Evolutionary conservation across 2,329 filamentous ascomycete species (phyloP).

Genomic region (Paradendryphiella salina): DNA sequence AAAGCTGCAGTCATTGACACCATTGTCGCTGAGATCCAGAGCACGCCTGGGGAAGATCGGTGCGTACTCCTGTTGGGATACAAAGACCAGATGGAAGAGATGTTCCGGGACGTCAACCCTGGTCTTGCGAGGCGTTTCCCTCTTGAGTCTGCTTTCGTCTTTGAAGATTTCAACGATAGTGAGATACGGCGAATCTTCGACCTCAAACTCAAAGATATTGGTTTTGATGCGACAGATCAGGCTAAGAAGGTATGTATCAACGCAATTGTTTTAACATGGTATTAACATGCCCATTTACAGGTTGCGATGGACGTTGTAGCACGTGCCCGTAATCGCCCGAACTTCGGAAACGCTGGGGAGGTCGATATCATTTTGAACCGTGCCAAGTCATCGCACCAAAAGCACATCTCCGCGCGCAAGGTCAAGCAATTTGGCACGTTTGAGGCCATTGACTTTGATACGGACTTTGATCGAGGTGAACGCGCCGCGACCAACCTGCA

Average conservation of each 20-base stretch:
- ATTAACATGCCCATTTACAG: background rate
- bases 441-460: conserved; percentile 60
- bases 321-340: conserved; percentile 63
- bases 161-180: conserved; percentile 66
- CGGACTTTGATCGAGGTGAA: conserved; percentile 60
- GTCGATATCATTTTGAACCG: conserved; percentile 68
- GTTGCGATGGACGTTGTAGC: conserved; percentile 62
- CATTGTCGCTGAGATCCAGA: conserved; percentile 73
- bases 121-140: conserved; percentile 69
- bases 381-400: conserved; percentile 59
- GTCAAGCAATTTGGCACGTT: conserved; percentile 37
- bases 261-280: accelerated
- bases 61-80: conserved; percentile 75
- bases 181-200: conserved; percentile 65
- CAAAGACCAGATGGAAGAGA: conserved; percentile 67
- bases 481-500: conserved; percentile 50
- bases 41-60: conserved; percentile 68
- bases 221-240: conserved; percentile 56
- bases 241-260: conserved; percentile 47
- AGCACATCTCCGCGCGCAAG: conserved; percentile 44
- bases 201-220: conserved; percentile 63
- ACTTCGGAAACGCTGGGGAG: conserved; percentile 75
- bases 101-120: conserved; percentile 75
- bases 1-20: conserved; percentile 71
- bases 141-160: conserved; percentile 64